phyloP scores from a whole-genome alignment of 495 filamentous ascomycete genomes.

The Emericellopsis terricola region DNA sequence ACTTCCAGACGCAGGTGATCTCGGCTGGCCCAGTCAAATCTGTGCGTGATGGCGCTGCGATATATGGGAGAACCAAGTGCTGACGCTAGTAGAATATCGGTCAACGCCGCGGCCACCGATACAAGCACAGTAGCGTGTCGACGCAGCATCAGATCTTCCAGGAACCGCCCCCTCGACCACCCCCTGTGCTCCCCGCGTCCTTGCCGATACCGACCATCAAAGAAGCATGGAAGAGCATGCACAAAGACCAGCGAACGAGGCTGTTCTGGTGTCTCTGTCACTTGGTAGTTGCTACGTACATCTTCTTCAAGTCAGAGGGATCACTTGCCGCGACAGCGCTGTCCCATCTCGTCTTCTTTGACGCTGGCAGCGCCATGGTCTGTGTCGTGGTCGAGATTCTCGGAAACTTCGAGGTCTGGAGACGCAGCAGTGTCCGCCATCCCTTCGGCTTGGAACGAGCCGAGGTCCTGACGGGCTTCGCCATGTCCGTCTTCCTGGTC shows the following conservation, averaged over 20 bases:
- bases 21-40: slow-evolving; percentile 67
- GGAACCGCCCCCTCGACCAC: slow-evolving; percentile 75
- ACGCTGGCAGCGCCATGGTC: slow-evolving; percentile 80
- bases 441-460: slow-evolving; percentile 84
- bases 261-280: slow-evolving; percentile 85
- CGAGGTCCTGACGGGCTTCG: slow-evolving; percentile 92
- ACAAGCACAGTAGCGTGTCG: slow-evolving; percentile 92
- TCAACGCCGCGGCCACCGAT: slow-evolving; percentile 87
- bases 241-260: slow-evolving; percentile 63
- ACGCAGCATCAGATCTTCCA: slow-evolving; percentile 81
- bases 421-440: slow-evolving; percentile 75
- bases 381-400: slow-evolving; percentile 87
- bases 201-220: slow-evolving; percentile 81
- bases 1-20: slow-evolving; percentile 75
- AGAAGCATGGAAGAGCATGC: slow-evolving; percentile 75
- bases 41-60: slow-evolving; percentile 33
- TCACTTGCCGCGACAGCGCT: slow-evolving; percentile 87
- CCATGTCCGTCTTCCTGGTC: slow-evolving; percentile 81
- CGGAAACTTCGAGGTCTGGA: slow-evolving; percentile 95
- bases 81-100: slow-evolving; percentile 51
- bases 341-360: slow-evolving; percentile 85
- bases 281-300: slow-evolving; percentile 58
- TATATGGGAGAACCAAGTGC: no score
- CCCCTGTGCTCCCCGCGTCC: slow-evolving; percentile 78
- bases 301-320: slow-evolving; percentile 67